A percentile compares a stretch with the other conserved stretches of the same genome.
Conservation (phyloP, 805 yeast species). For the Monosporozyma aquatica region DNA sequence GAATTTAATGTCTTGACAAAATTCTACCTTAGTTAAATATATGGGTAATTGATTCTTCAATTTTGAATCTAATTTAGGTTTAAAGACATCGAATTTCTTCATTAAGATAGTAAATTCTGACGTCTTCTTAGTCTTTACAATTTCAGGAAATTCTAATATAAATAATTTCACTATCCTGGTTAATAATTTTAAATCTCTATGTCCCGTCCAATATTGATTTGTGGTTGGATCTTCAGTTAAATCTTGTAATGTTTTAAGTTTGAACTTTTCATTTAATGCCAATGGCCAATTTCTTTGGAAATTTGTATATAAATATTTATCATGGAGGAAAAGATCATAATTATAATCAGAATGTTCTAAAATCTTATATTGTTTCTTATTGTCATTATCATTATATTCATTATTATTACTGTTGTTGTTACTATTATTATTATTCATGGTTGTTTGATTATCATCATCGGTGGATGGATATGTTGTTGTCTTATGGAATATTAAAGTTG, state of each 20-base stretch:
- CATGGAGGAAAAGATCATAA: slow-evolving; percentile 11
- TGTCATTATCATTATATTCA: background rate
- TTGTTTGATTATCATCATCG: background rate
- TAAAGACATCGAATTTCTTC: slow-evolving; percentile 13
- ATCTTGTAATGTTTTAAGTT: slow-evolving; percentile 15
- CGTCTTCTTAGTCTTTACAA: slow-evolving; percentile 18
- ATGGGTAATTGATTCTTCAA: slow-evolving; percentile 11
- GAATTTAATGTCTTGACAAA: slow-evolving; percentile 8
- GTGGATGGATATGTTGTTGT: background rate
- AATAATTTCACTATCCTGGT: slow-evolving; percentile 16
- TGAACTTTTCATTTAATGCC: slow-evolving; percentile 19
- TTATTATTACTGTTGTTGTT: background rate
- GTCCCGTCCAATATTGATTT: slow-evolving; percentile 22
- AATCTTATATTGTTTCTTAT: slow-evolving; percentile 14
- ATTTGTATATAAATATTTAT: slow-evolving; percentile 12
- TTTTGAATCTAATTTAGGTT: slow-evolving; percentile 9
- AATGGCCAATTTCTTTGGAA: slow-evolving; percentile 25
- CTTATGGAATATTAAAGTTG: slow-evolving; percentile 1
- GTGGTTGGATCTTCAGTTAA: slow-evolving; percentile 1
- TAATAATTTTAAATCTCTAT: slow-evolving; percentile 14
- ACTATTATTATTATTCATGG: background rate
- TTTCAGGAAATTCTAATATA: slow-evolving; percentile 19
- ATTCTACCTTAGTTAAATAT: slow-evolving; percentile 7
- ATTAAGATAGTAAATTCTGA: slow-evolving; percentile 15
- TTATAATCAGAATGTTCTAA: slow-evolving; percentile 22